Conservation (phyloP, 1,139 yeast genomes). For the Suhomyces kunorum region DNA sequence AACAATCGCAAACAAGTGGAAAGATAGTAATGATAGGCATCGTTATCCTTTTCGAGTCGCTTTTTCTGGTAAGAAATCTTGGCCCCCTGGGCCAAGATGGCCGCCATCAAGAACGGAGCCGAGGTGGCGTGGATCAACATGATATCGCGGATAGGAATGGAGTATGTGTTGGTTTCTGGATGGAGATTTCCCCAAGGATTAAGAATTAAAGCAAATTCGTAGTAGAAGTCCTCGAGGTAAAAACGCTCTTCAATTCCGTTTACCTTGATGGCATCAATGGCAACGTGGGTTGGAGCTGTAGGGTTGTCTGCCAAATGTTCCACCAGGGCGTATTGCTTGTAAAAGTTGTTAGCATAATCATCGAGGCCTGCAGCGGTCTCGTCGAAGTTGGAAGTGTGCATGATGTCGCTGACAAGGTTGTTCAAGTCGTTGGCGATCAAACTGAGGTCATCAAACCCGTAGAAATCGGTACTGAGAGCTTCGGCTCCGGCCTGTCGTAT, state of each 20-base stretch:
- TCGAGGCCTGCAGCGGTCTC: constrained; percentile 4
- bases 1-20: constrained; percentile 21
- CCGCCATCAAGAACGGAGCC: constrained; percentile 23
- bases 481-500: neutral
- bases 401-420: constrained; percentile 22
- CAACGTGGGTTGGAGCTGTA: constrained; percentile 14
- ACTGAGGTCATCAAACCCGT: constrained; percentile 19
- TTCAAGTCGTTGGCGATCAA: constrained; percentile 21
- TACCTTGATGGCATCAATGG: constrained; percentile 16
- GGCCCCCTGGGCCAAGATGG: constrained; percentile 24
- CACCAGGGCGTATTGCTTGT: constrained; percentile 4
- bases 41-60: constrained; percentile 18
- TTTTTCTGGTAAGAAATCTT: constrained; percentile 16
- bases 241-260: constrained; percentile 17
- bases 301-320: constrained; percentile 6
- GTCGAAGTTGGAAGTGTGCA: constrained; percentile 15
- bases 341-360: constrained; percentile 8
- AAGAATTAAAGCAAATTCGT: constrained; percentile 19
- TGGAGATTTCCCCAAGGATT: constrained; percentile 23
- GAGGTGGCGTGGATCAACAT: constrained; percentile 19
- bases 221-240: constrained; percentile 21
- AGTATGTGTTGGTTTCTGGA: constrained; percentile 12
- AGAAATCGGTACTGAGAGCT: constrained; percentile 7
- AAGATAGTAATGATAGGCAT: constrained; percentile 21
- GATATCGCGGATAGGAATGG: constrained; percentile 22